Conservation (phyloP, 495 filamentous ascomycete genomes). For the Aspergillus biplanus region DNA sequence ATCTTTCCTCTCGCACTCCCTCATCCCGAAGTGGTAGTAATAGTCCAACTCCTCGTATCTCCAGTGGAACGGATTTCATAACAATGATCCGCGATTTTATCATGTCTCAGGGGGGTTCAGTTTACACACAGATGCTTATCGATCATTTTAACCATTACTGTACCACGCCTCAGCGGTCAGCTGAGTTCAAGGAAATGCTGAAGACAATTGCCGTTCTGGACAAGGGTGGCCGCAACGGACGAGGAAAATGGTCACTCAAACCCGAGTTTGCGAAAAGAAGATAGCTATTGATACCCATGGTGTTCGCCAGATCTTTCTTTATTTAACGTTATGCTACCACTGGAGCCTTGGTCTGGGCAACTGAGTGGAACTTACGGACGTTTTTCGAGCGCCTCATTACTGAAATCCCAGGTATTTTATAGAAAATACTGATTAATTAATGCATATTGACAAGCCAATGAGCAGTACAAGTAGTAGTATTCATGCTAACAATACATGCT, state of each 20-base stretch:
- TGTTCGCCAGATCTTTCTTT: background rate
- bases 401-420: too few relatives aligned
- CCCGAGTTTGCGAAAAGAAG: slow-evolving; percentile 52
- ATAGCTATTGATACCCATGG: background rate
- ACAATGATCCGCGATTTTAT: slow-evolving; percentile 77
- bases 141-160: slow-evolving; percentile 77
- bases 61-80: slow-evolving; percentile 60
- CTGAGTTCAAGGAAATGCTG: slow-evolving; percentile 67
- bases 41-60: slow-evolving; percentile 30
- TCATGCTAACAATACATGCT: too few relatives aligned
- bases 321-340: background rate
- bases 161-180: slow-evolving; percentile 53
- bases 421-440: too few relatives aligned
- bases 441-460: too few relatives aligned
- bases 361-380: too few relatives aligned
- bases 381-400: too few relatives aligned
- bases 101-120: slow-evolving; percentile 67
- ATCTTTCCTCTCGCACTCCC: slow-evolving; percentile 49
- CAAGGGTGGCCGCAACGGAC: slow-evolving; percentile 53
- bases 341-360: background rate
- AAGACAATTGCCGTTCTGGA: slow-evolving; percentile 61
- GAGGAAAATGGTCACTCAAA: slow-evolving; percentile 65
- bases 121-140: slow-evolving; percentile 74
- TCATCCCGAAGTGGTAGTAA: slow-evolving; percentile 38
- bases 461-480: too few relatives aligned